Evolutionary conservation across 768 basidiomycete species (phyloP), one percentile per base, ranked within the genome.

Genomic region (Psilocybe azurescens): DNA sequence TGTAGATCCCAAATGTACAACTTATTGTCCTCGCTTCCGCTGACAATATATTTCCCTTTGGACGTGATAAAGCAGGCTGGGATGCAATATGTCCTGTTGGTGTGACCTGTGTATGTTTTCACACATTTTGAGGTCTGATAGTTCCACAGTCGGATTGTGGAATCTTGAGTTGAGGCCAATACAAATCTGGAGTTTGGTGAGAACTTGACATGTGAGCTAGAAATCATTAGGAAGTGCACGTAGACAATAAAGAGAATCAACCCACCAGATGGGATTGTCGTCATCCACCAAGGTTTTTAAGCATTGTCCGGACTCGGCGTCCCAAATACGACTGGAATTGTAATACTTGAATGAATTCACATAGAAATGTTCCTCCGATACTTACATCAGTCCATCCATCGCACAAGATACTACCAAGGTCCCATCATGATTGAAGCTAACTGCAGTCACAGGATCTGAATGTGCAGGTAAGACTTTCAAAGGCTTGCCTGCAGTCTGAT

Each of bases 351-450:
- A 29, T 30, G 48, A 32, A 24, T 5, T 36, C 53, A 38, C 60
- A 55, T 13, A 38, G 50, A 3, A 56, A 33, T 38, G 11, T 24
- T 24, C n/a, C 30, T 58, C 3, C n/a, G 9, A 4, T 20, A 77
- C 90, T 75, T 65, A 98, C 97, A 99, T 97, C 47, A 99, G 77
- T 5, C 97, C 97, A 74, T 99, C 97, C 90, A 95, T 97, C 10
- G 95, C 93, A 67, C 93, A 94, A 16, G 95, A 97, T 2, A 94
- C 91, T 29, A 99, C 90, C 65, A 99, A 87, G 7, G 94, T 96
- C 5, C 97, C 97, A 65, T 99, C 97, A 66, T 90, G 86, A 74
- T 93, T 98, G 81, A 97, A 99, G 60, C 87, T 86, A 5, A 99
- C 95, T 10, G 93, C 90, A 47, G 95, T 97, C 33, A 99, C 94